Percentiles rank a stretch among this genome's conserved stretches.
These are phyloP conservation scores for Amoebophrya sp. DNA, from an alignment of 169 alveolate species.

Conservation along the genomic window DNA sequence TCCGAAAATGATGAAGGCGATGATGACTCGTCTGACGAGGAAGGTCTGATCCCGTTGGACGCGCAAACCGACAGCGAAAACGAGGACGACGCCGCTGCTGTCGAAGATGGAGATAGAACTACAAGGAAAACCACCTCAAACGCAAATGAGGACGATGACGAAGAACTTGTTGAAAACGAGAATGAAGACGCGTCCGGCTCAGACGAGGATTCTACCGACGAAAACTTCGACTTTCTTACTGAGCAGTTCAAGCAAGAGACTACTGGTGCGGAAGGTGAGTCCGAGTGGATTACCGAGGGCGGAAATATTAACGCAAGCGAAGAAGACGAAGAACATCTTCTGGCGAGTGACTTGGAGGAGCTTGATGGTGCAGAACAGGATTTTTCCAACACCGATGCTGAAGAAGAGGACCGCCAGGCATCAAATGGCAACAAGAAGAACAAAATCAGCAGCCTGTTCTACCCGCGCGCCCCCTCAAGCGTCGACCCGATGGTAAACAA, in stretches of 20 bases:
- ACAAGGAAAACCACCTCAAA: too few species aligned
- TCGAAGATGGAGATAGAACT: neutral
- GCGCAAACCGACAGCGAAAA: neutral
- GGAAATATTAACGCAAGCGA: neutral
- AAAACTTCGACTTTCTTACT: neutral
- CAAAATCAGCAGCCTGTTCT: too few species aligned
- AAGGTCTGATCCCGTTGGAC: neutral
- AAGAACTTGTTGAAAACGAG: neutral
- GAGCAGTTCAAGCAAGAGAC: neutral
- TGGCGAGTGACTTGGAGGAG: too few species aligned
- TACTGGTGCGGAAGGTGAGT: neutral
- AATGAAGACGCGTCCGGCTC: neutral
- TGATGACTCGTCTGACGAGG: neutral
- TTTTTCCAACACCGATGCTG: too few species aligned
- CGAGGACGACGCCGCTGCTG: neutral
- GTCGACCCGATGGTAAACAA: too few species aligned
- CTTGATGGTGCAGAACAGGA: too few species aligned
- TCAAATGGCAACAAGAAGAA: too few species aligned
- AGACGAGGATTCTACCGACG: too few species aligned
- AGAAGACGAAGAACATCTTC: neutral
- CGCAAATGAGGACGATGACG: conserved; percentile 3
- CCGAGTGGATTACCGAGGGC: neutral
- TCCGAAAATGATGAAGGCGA: neutral
- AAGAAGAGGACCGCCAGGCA: too few species aligned
- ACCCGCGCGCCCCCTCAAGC: too few species aligned